These are phyloP conservation scores for Suillus subalutaceus DNA, from an alignment of 768 basidiomycete species.

Conservation along the genomic window DNA sequence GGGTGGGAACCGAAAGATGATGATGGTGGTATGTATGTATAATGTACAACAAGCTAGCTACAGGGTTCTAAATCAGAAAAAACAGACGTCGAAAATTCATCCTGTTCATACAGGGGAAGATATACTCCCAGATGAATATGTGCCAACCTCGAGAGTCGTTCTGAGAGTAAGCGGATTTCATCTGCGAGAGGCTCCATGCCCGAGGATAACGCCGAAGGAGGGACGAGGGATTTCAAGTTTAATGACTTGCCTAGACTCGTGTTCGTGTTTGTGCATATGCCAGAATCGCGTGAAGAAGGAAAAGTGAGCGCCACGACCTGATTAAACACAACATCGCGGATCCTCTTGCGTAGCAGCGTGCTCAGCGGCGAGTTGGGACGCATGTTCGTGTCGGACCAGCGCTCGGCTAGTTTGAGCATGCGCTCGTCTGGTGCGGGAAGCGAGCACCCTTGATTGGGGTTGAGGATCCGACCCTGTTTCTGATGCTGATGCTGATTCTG, in stretches of 20 bases:
- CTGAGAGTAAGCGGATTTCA: slow-evolving; percentile 66
- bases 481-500: not conserved
- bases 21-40: slow-evolving; percentile 4
- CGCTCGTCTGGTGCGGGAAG: slow-evolving; percentile 52
- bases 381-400: slow-evolving; percentile 75
- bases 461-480: slow-evolving; percentile 20
- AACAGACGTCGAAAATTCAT: slow-evolving; percentile 47
- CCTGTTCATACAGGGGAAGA: slow-evolving; percentile 74
- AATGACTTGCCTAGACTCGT: slow-evolving; percentile 31
- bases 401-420: slow-evolving; percentile 61
- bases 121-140: slow-evolving; percentile 78
- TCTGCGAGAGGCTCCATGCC: slow-evolving; percentile 75
- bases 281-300: slow-evolving; percentile 44
- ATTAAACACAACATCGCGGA: slow-evolving; percentile 66
- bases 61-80: not conserved
- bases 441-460: slow-evolving; percentile 26
- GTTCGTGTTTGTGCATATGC: slow-evolving; percentile 24
- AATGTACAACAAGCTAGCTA: slow-evolving; percentile 7
- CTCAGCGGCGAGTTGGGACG: slow-evolving; percentile 60
- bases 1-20: not conserved
- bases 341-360: slow-evolving; percentile 59
- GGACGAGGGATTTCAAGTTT: slow-evolving; percentile 20
- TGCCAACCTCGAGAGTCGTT: slow-evolving; percentile 72
- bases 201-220: slow-evolving; percentile 36
- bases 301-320: slow-evolving; percentile 57